Evolutionary conservation across 1,284 basidiomycete genomes (phyloP), one percentile per base, ranked within the genome.

Genomic region (Irpex rosettiformis): DNA sequence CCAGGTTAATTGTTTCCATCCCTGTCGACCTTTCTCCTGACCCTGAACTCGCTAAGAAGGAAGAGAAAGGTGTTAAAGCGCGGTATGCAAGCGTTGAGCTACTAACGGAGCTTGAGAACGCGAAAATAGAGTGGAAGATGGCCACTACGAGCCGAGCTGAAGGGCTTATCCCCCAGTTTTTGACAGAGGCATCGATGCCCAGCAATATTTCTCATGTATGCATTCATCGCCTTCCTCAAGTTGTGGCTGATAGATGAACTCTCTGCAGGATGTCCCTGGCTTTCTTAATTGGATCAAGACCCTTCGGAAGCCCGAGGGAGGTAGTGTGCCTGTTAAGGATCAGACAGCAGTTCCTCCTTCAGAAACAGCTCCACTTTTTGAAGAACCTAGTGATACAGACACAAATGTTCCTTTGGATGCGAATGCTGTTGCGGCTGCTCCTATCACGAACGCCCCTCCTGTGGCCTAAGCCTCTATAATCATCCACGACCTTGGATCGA

Each of bases 121-220:
- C 84, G 48, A 81, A 75, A 54, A 81, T 83, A 4, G 88, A 91
- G 69, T 92, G 90, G 89, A 77, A 82, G 52, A 89, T 91, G 86
- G 89, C 88, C 2, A 89, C 87, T 1, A 86, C 86, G n/a, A 87
- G 86, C 66, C 83, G 80, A 1, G 82, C 88, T 8, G 88, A 86
- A 28, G 89, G 89, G 7, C 78, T 70, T 49, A 85, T 91, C 43
- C 89, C 89, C 3, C 72, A 73, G 25, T 87, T 87, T 64, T 58
- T 90, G 56, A 78, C 79, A 1, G 84, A 89, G 58, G 75, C 72
- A 55, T 79, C 77, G 42, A 80, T 89, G 76, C 74, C 84, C 8
- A 77, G 83, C 58, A 80, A 79, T 59, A 85, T 91, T 58, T 77
- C 87, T 8, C 75, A 81, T 63, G 88, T 88, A 67, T 24, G 77